Base-by-base conservation (phyloP, 441 rosid genomes). In the Bruguiera hainesii region DNA sequence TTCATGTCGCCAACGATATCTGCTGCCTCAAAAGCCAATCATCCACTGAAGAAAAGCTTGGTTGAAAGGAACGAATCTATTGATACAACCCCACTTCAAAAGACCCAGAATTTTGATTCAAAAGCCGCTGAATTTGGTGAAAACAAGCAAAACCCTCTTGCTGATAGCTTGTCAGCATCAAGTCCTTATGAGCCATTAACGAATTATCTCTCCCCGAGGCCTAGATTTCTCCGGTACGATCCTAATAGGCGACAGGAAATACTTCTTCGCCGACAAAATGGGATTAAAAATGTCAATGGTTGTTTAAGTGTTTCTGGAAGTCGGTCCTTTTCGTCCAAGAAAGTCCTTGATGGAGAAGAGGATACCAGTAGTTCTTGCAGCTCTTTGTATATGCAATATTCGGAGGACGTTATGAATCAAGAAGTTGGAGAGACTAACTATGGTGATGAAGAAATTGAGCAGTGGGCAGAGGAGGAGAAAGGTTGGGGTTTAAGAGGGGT, bases 191-290 rank as follows among this genome's bases (percentile, higher is more conserved):
- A 75, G 21, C 81, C 81, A 18, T 49, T 57, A 46, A 63, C 55
- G 9, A 77, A 71, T 71, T 74, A 66, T 25, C 79, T 75, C 51
- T 77, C 79, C 28, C 85, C 84, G 0, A 76, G 89, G 79, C 85
- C 87, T 73, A 67, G 5, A 62, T 83, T 83, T 71, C 78, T 81
- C 56, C 78, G 84, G 26, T 79, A 79, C 35, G 70, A 79, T 42
- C 85, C 87, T 15, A 68, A 65, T 42, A 71, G 85, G 71, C 69
- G 75, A 30, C 76, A 42, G 5, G 81, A 83, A 58, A 71, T 79
- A 19, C 4, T 71, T 25, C 74, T 79, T 19, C 68, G 42, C 20
- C 59, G 48, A 53, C 71, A 76, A 67, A 73, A 66, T 53, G 67
- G 31, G 71, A 46, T 0, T 6, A 59, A 66, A 39, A 72, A 67